Percentiles rank a stretch among this genome's conserved stretches.
Evolutionary conservation across 2,329 filamentous ascomycete species (phyloP).

Genomic region (Fusarium foetens): DNA sequence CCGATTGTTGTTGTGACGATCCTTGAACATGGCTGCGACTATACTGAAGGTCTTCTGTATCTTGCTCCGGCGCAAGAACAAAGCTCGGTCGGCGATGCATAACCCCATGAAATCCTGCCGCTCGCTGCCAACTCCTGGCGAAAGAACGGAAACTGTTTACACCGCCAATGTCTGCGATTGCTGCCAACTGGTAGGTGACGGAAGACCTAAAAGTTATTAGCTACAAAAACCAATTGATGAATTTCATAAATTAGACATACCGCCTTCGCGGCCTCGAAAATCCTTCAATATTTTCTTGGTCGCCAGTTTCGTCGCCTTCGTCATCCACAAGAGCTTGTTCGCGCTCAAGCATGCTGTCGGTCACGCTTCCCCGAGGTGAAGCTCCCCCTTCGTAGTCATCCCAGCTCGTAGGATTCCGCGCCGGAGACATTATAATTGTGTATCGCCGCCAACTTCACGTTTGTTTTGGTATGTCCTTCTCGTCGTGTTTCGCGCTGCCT

Average conservation of each 20-base stretch:
- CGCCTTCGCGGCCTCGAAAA: conserved; percentile 48
- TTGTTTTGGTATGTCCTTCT: background rate
- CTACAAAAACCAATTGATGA: background rate
- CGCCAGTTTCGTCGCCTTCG: conserved; percentile 49
- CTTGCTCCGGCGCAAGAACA: conserved; percentile 67
- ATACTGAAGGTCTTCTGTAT: conserved; percentile 52
- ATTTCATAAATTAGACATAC: conserved; percentile 17
- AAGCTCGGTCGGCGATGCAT: conserved; percentile 83
- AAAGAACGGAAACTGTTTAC: conserved; percentile 96
- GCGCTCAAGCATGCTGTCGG: conserved; percentile 56
- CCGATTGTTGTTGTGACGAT: conserved; percentile 48
- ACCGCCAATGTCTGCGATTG: conserved; percentile 79
- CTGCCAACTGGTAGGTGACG: conserved; percentile 65
- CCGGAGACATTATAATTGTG: conserved; percentile 42
- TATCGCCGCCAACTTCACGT: conserved; percentile 17
- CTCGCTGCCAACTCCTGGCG: conserved; percentile 90
- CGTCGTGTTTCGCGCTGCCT: background rate
- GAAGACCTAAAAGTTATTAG: conserved; percentile 60
- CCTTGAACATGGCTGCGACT: conserved; percentile 54
- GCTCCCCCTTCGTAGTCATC: conserved; percentile 58
- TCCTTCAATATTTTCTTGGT: conserved; percentile 40
- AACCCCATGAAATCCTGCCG: conserved; percentile 87
- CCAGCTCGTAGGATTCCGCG: conserved; percentile 57
- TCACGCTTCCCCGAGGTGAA: conserved; percentile 56
- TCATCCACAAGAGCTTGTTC: conserved; percentile 59